These are phyloP conservation scores for Sarcodon sp. DNA, from an alignment of 768 basidiomycete genomes.

Conservation along the genomic window DNA sequence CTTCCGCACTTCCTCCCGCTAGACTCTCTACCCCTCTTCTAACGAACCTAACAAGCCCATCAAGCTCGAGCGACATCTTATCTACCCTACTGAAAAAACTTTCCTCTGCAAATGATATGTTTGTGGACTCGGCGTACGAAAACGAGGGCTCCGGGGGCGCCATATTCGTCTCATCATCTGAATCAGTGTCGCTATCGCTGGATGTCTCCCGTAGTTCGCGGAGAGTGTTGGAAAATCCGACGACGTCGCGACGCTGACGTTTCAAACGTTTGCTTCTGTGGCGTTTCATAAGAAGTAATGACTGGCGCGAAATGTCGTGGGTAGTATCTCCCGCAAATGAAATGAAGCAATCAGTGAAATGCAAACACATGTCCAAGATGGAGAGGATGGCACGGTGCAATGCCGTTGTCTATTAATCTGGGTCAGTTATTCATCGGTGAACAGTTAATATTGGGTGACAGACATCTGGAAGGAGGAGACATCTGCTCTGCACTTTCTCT, in stretches of 20 bases:
- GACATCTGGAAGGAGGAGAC: conserved; percentile 53
- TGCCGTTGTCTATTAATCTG: conserved; percentile 38
- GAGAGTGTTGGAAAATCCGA: conserved; percentile 40
- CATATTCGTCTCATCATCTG: conserved; percentile 25
- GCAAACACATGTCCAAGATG: conserved; percentile 61
- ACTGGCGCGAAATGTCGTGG: conserved; percentile 36
- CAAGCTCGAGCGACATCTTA: conserved; percentile 55
- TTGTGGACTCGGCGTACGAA: conserved; percentile 20
- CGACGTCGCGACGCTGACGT: conserved; percentile 40
- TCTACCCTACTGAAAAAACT: conserved; percentile 39
- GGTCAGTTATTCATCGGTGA: not conserved
- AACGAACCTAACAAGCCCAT: conserved; percentile 58
- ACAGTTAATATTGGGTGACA: conserved; percentile 6
- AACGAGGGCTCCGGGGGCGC: conserved; percentile 24
- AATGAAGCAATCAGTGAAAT: conserved; percentile 53
- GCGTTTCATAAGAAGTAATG: conserved; percentile 35
- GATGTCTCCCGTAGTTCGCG: conserved; percentile 25
- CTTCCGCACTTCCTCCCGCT: conserved; percentile 46
- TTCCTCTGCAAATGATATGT: conserved; percentile 26
- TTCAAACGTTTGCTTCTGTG: conserved; percentile 53
- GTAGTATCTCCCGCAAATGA: conserved; percentile 49
- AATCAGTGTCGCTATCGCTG: conserved; percentile 22
- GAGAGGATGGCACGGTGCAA: conserved; percentile 54
- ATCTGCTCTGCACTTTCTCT: conserved; percentile 44
- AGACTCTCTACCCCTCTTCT: conserved; percentile 58